These are phyloP conservation scores for Jackrogersella minutella DNA, from an alignment of 495 filamentous ascomycete species.

Conservation along the genomic window DNA sequence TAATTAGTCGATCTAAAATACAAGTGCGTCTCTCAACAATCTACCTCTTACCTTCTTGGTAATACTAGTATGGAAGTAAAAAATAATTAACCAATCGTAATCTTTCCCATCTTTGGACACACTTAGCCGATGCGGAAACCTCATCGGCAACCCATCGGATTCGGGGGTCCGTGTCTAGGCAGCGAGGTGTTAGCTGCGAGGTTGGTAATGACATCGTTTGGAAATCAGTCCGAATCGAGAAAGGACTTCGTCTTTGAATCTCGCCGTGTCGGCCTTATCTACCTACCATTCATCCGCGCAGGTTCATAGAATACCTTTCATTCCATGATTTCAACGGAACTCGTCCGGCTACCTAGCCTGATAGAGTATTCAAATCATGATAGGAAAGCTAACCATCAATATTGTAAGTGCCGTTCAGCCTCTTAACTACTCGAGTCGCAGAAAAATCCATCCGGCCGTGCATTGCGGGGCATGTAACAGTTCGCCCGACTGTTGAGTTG, in stretches of 20 bases:
- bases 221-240: conserved; percentile 28
- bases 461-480: not conserved
- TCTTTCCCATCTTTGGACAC: conserved; percentile 11
- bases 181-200: conserved; percentile 7
- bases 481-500: not conserved
- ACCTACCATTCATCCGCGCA: conserved; percentile 11
- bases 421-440: not conserved
- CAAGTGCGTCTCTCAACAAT: not conserved
- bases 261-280: conserved; percentile 14
- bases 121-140: not conserved
- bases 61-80: no score
- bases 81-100: conserved; percentile 22
- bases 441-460: conserved; percentile 21
- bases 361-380: conserved; percentile 29
- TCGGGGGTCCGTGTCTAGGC: no score
- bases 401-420: conserved; percentile 1
- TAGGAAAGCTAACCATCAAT: not conserved
- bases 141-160: not conserved
- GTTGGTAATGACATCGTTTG: not conserved
- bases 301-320: conserved; percentile 2
- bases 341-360: conserved; percentile 7
- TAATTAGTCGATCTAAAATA: not conserved
- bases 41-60: no score
- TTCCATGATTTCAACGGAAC: not conserved
- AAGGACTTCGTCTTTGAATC: conserved; percentile 35